Conservation (phyloP, 768 basidiomycete genomes). For the Gloeopeniophorella convolvens region DNA sequence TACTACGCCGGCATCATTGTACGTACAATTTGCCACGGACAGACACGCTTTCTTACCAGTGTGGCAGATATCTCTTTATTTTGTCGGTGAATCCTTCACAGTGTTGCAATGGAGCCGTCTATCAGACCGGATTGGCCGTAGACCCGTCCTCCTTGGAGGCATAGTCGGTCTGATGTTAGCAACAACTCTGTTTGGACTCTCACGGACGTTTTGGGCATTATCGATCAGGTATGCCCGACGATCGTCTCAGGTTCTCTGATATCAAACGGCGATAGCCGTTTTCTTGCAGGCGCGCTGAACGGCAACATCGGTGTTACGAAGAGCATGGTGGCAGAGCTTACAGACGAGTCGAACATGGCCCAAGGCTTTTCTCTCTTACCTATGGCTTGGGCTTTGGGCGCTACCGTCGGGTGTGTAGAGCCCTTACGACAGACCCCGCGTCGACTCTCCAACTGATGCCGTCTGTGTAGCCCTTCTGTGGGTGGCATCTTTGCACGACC, state of each 20-base stretch:
- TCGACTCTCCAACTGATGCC: constrained; percentile 6
- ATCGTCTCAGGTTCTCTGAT: no score
- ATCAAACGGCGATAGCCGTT: no score
- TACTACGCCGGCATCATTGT: no score
- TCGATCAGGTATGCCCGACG: no score
- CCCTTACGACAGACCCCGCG: no score
- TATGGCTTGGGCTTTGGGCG: constrained; percentile 28
- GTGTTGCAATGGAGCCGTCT: neutral
- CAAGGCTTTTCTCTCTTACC: constrained; percentile 29
- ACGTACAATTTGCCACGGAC: no score
- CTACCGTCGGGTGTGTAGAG: constrained; percentile 29
- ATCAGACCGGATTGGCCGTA: neutral
- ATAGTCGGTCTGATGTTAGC: no score
- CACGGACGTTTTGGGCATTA: no score
- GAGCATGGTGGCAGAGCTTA: constrained; percentile 27
- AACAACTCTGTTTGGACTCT: no score
- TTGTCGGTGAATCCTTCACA: neutral
- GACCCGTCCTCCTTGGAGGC: no score
- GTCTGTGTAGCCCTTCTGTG: constrained; percentile 26
- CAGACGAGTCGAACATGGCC: constrained; percentile 33
- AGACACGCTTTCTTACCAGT: no score
- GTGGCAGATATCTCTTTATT: no score
- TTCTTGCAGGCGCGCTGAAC: constrained; percentile 30
- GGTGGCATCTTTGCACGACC: constrained; percentile 32
- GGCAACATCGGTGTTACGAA: constrained; percentile 31